phyloP scores from a whole-genome alignment of 2,329 filamentous ascomycete genomes.

The Plenodomus lindquistii region DNA sequence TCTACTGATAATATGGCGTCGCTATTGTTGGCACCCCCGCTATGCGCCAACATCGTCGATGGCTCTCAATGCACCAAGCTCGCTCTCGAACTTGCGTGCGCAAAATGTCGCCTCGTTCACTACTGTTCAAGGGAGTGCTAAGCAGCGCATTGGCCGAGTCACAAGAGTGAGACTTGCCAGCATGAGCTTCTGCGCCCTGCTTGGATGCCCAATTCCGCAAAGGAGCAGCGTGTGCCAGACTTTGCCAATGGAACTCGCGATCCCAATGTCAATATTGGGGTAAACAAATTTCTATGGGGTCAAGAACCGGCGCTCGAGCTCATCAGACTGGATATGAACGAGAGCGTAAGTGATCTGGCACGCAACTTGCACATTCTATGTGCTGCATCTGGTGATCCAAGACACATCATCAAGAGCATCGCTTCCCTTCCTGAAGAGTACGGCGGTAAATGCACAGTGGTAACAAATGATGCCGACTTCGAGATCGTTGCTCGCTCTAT shows the following conservation, averaged over 20 bases:
- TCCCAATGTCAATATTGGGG: too few species aligned
- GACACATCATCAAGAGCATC: too few species aligned
- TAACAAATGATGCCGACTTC: too few species aligned
- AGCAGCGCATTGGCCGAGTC: constrained; percentile 2
- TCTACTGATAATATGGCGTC: not conserved
- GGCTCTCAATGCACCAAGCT: not conserved
- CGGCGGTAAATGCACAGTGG: too few species aligned
- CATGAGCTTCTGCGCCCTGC: not conserved
- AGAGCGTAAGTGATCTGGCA: too few species aligned
- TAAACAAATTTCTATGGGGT: too few species aligned
- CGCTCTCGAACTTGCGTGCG: not conserved
- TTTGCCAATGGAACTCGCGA: constrained; percentile 21
- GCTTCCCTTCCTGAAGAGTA: too few species aligned
- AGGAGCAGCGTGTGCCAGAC: constrained; percentile 22
- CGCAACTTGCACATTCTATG: too few species aligned
- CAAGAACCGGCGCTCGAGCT: too few species aligned
- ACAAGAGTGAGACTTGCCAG: constrained; percentile 2
- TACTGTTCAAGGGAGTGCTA: constrained; percentile 8
- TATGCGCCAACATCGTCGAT: not conserved
- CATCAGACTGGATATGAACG: too few species aligned
- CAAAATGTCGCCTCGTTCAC: constrained; percentile 1
- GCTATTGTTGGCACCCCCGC: not conserved
- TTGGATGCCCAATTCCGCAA: constrained; percentile 35
- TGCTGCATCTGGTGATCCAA: too few species aligned
- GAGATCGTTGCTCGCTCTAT: too few species aligned